Percentiles rank a stretch among this genome's conserved stretches.
These are phyloP conservation scores for Paulinella micropora DNA, from an alignment of 78 protist species.

Conservation along the genomic window DNA sequence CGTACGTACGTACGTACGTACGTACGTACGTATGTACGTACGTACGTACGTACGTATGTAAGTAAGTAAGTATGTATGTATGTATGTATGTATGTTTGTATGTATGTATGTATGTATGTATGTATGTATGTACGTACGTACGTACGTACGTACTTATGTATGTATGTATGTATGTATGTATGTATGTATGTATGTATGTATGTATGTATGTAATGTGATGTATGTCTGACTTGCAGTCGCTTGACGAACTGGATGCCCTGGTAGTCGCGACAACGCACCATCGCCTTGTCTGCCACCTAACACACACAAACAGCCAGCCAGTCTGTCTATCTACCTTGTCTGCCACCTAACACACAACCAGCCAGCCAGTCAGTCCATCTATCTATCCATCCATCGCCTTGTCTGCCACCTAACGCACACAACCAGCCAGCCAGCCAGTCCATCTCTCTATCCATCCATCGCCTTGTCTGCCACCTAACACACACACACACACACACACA, in stretches of 20 bases:
- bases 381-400: too few relatives aligned
- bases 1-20: too few relatives aligned
- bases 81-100: neutral
- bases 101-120: neutral
- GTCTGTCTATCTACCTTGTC: too few relatives aligned
- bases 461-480: too few relatives aligned
- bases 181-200: neutral
- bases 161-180: neutral
- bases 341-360: too few relatives aligned
- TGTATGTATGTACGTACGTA: neutral
- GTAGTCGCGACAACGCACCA: slow-evolving; percentile 48
- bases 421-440: too few relatives aligned
- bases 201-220: neutral
- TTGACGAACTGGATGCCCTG: slow-evolving; percentile 43
- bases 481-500: too few relatives aligned
- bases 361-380: too few relatives aligned
- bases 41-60: neutral
- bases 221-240: neutral
- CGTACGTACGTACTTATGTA: neutral
- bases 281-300: slow-evolving; percentile 44
- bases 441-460: too few relatives aligned
- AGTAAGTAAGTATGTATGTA: neutral
- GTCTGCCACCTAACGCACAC: too few relatives aligned
- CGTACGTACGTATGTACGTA: too few relatives aligned
- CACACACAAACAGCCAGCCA: too few relatives aligned